Evolutionary conservation across 2,329 filamentous ascomycete genomes (phyloP).

Genomic region (Aspergillus novoparasiticus): DNA sequence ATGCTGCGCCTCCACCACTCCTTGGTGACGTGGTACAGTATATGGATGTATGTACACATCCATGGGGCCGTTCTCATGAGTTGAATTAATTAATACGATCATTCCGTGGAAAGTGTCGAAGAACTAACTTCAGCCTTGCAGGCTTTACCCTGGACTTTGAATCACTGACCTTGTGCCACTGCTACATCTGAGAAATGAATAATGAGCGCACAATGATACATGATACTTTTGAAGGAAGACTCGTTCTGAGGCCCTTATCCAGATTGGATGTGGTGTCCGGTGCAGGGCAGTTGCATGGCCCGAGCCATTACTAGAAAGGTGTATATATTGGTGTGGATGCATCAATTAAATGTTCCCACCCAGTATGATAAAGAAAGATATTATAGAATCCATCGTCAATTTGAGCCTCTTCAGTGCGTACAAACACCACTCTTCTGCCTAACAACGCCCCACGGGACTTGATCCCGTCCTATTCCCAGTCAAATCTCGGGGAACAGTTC

Average conservation of each 20-base stretch:
- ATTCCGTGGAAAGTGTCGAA: too few species aligned
- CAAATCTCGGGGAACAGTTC: neutral
- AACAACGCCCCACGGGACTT: neutral
- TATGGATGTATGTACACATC: neutral
- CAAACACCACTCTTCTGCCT: neutral
- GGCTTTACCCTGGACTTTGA: slow-evolving; percentile 4
- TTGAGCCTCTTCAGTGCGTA: neutral
- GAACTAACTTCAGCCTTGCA: neutral
- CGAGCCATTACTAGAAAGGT: neutral
- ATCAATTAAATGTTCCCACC: neutral
- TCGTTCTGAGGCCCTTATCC: neutral
- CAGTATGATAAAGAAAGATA: neutral
- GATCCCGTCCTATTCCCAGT: neutral
- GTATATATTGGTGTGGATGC: neutral
- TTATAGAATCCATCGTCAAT: neutral
- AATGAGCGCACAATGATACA: neutral
- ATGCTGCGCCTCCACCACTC: slow-evolving; percentile 21
- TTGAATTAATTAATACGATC: neutral
- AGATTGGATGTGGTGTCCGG: neutral
- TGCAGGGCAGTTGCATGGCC: neutral
- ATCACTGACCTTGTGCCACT: slow-evolving; percentile 11
- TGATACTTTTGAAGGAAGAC: neutral
- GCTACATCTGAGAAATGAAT: neutral
- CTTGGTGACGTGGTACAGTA: slow-evolving; percentile 17
- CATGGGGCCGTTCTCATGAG: neutral